phyloP scores from a whole-genome alignment of 1,284 basidiomycete species.

The Melanopsichium pennsylvanicum region DNA sequence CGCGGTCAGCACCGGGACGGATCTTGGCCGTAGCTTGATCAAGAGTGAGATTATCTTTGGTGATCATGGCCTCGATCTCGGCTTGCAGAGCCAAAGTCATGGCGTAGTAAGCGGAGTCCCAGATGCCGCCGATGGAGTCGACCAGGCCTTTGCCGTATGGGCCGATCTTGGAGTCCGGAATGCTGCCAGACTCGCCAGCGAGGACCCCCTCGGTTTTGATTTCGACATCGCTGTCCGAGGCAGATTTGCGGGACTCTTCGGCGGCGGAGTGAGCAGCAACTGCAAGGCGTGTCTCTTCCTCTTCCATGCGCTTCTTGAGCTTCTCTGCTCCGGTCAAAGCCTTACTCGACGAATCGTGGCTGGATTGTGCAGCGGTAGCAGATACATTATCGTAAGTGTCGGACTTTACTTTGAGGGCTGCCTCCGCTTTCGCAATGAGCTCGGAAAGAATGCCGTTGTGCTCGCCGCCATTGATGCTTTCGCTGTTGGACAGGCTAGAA shows the following conservation, averaged over 20 bases:
- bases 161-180: constrained; percentile 14
- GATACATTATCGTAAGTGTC: not conserved
- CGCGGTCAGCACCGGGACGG: constrained; percentile 34
- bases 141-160: constrained; percentile 66
- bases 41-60: constrained; percentile 40
- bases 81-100: constrained; percentile 38
- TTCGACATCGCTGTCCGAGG: constrained; percentile 10
- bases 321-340: constrained; percentile 12
- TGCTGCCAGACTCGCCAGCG: constrained; percentile 2
- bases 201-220: constrained; percentile 18
- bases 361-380: no score
- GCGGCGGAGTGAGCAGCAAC: constrained; percentile 43
- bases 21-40: constrained; percentile 44
- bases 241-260: constrained; percentile 28
- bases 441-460: constrained; percentile 23
- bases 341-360: not conserved
- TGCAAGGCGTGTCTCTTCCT: constrained; percentile 35
- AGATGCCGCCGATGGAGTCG: constrained; percentile 67
- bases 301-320: constrained; percentile 40
- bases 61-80: constrained; percentile 40
- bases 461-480: constrained; percentile 1
- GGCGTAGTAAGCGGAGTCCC: constrained; percentile 66
- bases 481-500: not conserved
- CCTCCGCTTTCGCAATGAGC: constrained; percentile 37
- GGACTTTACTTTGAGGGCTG: constrained; percentile 13